Base-by-base conservation (phyloP, 352 stramenopile species). In the Phytopythium cucurbitacearum region DNA sequence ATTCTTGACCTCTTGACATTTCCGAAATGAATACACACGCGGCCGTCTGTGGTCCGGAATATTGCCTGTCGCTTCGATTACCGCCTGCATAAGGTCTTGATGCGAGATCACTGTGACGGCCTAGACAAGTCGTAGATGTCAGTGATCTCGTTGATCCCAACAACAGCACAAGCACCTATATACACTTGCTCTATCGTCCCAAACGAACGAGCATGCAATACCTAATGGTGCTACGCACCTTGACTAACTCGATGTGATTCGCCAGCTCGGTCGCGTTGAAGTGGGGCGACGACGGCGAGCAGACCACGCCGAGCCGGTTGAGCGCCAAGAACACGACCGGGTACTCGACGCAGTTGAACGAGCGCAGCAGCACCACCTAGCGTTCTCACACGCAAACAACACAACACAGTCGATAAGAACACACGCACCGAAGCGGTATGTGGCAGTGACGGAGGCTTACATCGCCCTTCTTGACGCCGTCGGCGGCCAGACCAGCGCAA, bases 311-410 rank as follows among this genome's bases (percentile, higher is more conserved):
- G 11, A 86, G 40, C 3, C 65, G 59, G 32, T 66, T 71, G 5
- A 82, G 49, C 4, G 75, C 75, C 16, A 76, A 45, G 44, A 78
- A 71, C 12, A 80, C 53, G 15, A 81, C 41, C 1, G 70, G 61
- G 28, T 72, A 86, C 47, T 86, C 70, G n/a, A 83, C 50, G 48
- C 67, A 81, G 62, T 86, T 86, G 56, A 76, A 60, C 53, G 65
- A 72, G 51, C 77, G 69, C 13, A 82, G 53, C n/a, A 84, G 36
- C 13, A 83, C 64, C 4, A 73, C 63, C 67, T 80, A 28, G 21
- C 21, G 21, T 28, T 28, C 21, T 28, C 21, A 28, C 21, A 28
- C 21, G 21, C 21, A 28, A 28, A 28, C 21, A 28, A 28, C 21
- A 28, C 21, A 28, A 35, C 10, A 54, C 34, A 46, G 15, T 3